These are phyloP conservation scores for Aspergillus bridgeri DNA, from an alignment of 495 filamentous ascomycete species.

Conservation along the genomic window DNA sequence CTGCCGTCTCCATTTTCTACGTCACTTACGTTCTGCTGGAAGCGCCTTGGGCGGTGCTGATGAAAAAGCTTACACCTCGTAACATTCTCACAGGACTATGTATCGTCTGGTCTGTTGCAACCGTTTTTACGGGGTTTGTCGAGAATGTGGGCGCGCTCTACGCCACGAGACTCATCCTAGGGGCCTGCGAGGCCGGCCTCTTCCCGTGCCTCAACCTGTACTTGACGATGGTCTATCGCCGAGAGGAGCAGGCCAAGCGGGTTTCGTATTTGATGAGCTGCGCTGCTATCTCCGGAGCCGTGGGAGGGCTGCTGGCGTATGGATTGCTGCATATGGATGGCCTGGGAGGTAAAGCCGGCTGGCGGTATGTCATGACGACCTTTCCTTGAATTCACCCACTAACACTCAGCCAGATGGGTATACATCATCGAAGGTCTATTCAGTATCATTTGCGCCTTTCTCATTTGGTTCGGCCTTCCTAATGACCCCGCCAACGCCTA, in stretches of 20 bases:
- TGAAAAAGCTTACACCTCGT: constrained; percentile 47
- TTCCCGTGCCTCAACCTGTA: constrained; percentile 63
- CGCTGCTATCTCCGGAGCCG: constrained; percentile 41
- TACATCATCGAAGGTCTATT: constrained; percentile 56
- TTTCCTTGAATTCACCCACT: neutral
- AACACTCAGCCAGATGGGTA: constrained; percentile 30
- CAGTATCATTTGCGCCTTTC: constrained; percentile 45
- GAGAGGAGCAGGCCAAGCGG: constrained; percentile 44
- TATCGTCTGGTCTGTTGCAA: constrained; percentile 51
- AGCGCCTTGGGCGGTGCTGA: constrained; percentile 39
- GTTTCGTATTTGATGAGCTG: constrained; percentile 42
- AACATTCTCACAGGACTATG: constrained; percentile 37
- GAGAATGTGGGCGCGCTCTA: constrained; percentile 46
- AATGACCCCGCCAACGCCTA: constrained; percentile 53
- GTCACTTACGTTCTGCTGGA: constrained; percentile 49
- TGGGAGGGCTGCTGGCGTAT: constrained; percentile 46
- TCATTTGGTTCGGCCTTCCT: constrained; percentile 54
- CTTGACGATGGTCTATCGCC: constrained; percentile 48
- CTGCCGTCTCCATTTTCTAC: constrained; percentile 50
- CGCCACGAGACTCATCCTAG: constrained; percentile 59
- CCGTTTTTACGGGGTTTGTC: constrained; percentile 52
- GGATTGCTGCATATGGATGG: constrained; percentile 33
- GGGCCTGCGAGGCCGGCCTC: constrained; percentile 62
- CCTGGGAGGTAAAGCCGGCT: constrained; percentile 30
- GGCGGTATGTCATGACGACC: constrained; percentile 38